Conservation (phyloP, 2,329 filamentous ascomycete species). For the Trichoderma atroviride region DNA sequence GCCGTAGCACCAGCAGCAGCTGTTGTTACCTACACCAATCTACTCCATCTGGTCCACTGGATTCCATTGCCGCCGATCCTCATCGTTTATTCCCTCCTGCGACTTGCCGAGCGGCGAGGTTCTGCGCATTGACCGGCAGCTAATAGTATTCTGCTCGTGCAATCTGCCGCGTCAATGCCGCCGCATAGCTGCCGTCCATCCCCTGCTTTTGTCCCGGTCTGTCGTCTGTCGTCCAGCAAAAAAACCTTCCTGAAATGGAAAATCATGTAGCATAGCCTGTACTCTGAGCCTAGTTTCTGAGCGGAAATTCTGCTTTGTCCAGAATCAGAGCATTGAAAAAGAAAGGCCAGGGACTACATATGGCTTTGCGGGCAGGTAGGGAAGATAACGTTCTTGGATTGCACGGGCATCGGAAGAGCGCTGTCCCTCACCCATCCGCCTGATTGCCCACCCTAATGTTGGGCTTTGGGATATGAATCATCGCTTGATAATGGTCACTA, state of each 20-base stretch:
- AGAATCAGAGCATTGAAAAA: not conserved
- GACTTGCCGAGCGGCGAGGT: constrained; percentile 14
- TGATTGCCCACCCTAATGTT: constrained; percentile 13
- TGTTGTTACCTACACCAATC: not conserved
- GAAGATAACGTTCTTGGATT: constrained; percentile 6
- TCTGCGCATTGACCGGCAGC: constrained; percentile 21
- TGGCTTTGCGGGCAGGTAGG: not conserved
- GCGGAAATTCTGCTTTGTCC: constrained; percentile 3
- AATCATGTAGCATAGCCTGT: not conserved
- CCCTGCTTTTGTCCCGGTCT: constrained; percentile 9
- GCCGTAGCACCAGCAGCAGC: not conserved
- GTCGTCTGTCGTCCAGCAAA: not conserved
- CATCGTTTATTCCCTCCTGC: constrained; percentile 11
- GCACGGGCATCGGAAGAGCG: not conserved
- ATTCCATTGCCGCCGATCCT: constrained; percentile 28
- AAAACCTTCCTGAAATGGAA: constrained; percentile 15
- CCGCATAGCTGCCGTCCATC: constrained; percentile 6
- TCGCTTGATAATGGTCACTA: constrained; percentile 66
- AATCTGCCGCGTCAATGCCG: constrained; percentile 22
- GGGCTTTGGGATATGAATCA: constrained; percentile 42
- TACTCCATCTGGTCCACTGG: constrained; percentile 24
- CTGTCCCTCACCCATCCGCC: constrained; percentile 8
- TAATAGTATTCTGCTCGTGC: constrained; percentile 20
- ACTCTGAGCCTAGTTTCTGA: not conserved
- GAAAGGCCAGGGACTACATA: not conserved